These are phyloP conservation scores for Fusarium mundagurra DNA, from an alignment of 2,329 filamentous ascomycete genomes.

Conservation along the genomic window DNA sequence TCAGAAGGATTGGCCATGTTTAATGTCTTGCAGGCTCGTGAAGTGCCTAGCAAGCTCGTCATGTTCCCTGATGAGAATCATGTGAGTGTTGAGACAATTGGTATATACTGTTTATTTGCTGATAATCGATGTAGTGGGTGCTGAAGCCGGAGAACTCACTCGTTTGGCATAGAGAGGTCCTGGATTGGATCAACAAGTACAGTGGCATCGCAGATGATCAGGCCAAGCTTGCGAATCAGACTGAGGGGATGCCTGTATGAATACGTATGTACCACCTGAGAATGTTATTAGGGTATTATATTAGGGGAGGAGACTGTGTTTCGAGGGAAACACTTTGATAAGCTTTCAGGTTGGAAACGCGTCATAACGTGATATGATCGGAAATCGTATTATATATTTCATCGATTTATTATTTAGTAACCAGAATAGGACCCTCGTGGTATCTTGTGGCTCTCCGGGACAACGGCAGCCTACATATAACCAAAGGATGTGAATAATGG, in stretches of 20 bases:
- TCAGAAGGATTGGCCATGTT: slow-evolving; percentile 87
- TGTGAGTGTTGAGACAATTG: slow-evolving; percentile 42
- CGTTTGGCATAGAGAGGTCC: slow-evolving; percentile 87
- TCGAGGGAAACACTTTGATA: not conserved
- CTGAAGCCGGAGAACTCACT: slow-evolving; percentile 91
- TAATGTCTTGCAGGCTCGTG: slow-evolving; percentile 81
- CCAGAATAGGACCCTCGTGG: not conserved
- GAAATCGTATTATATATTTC: not conserved
- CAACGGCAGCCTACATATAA: not conserved
- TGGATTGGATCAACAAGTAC: slow-evolving; percentile 79
- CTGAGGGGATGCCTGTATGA: slow-evolving; percentile 30
- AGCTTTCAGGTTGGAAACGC: not conserved
- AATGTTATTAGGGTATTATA: not conserved
- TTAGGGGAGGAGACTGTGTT: not conserved
- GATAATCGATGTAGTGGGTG: slow-evolving; percentile 69
- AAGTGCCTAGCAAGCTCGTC: slow-evolving; percentile 80
- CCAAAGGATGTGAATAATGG: not conserved
- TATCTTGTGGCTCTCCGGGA: not conserved
- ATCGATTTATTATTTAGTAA: not conserved
- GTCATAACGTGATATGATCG: not conserved
- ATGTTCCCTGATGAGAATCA: slow-evolving; percentile 82
- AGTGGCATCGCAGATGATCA: slow-evolving; percentile 54
- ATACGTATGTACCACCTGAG: not conserved
- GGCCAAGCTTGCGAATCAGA: slow-evolving; percentile 30
- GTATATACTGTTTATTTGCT: not conserved